phyloP scores from a whole-genome alignment of 441 rosid genomes.

The Eruca vesicaria region DNA sequence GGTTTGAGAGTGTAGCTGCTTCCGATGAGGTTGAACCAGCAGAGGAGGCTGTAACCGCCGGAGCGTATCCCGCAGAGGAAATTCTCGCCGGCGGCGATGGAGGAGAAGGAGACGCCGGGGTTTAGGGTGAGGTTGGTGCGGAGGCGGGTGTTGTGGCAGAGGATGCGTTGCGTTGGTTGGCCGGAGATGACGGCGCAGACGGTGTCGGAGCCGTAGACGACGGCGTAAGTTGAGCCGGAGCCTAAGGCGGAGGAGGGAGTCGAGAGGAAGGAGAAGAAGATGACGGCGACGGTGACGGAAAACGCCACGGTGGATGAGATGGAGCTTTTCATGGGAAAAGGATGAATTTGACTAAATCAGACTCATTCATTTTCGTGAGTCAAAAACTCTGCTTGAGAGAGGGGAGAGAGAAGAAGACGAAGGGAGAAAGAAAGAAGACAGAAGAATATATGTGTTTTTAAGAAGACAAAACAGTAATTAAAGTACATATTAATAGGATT shows the following conservation, averaged over 20 bases:
- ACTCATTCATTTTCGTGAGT: slow-evolving; percentile 38
- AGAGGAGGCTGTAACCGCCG: slow-evolving; percentile 70
- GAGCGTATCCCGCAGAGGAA: slow-evolving; percentile 77
- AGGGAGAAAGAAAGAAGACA: not conserved
- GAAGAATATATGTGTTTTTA: slow-evolving; percentile 1
- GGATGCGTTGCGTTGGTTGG: slow-evolving; percentile 44
- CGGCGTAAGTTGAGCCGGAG: slow-evolving; percentile 72
- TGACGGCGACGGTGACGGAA: slow-evolving; percentile 28
- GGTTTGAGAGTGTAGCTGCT: slow-evolving; percentile 23
- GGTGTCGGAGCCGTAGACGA: slow-evolving; percentile 51
- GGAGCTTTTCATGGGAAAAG: slow-evolving; percentile 49
- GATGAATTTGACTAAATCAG: slow-evolving; percentile 22
- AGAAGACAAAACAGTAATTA: slow-evolving; percentile 26
- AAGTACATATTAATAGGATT: slow-evolving; percentile 1
- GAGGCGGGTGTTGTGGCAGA: slow-evolving; percentile 45
- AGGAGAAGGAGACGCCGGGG: slow-evolving; percentile 67
- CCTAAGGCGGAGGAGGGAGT: slow-evolving; percentile 53
- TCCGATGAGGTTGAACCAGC: slow-evolving; percentile 60
- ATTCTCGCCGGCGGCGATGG: slow-evolving; percentile 63
- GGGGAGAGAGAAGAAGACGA: slow-evolving; percentile 18
- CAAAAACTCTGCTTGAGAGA: not conserved
- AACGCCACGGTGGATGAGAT: slow-evolving; percentile 24
- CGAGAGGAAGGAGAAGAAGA: slow-evolving; percentile 19
- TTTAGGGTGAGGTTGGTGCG: slow-evolving; percentile 16
- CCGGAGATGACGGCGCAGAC: slow-evolving; percentile 71